phyloP scores from a whole-genome alignment of 106 monocot genomes.

The Dendrobium officinale region DNA sequence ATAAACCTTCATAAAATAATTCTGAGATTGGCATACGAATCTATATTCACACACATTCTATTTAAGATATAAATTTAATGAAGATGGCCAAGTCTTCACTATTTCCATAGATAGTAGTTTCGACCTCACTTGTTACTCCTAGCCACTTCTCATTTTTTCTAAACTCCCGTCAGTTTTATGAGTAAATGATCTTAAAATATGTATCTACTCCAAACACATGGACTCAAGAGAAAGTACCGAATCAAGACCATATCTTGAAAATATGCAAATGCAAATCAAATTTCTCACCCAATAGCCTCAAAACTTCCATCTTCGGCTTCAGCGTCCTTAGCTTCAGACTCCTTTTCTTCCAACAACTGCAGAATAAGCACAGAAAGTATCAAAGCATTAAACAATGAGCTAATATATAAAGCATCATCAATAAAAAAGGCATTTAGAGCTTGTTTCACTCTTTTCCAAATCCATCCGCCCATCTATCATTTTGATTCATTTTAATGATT shows the following conservation, averaged over 20 bases:
- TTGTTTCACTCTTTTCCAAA: background rate
- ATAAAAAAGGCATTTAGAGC: background rate
- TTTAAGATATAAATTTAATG: background rate
- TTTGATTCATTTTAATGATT: background rate
- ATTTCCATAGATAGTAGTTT: background rate
- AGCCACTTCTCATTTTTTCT: background rate
- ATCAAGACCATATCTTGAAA: background rate
- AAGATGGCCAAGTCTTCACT: background rate
- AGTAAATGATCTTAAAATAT: background rate
- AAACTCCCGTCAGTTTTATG: background rate
- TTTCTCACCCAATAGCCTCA: conserved; percentile 31
- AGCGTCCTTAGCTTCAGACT: conserved; percentile 54
- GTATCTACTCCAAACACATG: background rate
- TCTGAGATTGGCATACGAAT: background rate
- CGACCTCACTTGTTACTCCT: background rate
- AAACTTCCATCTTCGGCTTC: conserved; percentile 24
- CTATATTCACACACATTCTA: background rate
- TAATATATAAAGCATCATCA: conserved; percentile 1
- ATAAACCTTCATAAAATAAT: background rate
- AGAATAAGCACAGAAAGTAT: conserved; percentile 7
- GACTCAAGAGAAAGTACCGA: background rate
- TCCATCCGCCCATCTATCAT: background rate
- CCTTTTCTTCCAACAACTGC: conserved; percentile 82
- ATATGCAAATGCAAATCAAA: background rate
- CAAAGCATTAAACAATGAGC: background rate